phyloP scores from a whole-genome alignment of 305 asterid species.

The Solanum hybrid region DNA sequence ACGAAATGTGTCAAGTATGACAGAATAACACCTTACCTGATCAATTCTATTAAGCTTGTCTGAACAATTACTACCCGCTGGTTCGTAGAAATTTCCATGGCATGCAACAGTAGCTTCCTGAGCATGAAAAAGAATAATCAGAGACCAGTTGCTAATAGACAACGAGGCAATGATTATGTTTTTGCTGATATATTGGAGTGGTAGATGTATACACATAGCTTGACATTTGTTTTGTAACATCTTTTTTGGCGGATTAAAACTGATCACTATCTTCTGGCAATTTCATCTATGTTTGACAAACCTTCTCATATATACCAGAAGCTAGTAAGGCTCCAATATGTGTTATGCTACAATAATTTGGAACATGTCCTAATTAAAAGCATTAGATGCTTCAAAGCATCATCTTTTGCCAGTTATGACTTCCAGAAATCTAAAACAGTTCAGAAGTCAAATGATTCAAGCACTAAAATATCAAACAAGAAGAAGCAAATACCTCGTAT shows the following conservation, averaged over 20 bases:
- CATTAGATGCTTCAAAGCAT: background rate
- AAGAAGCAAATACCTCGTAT: slow-evolving; percentile 40
- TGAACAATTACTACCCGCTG: slow-evolving; percentile 37
- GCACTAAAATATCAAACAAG: background rate
- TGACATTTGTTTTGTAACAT: background rate
- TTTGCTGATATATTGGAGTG: background rate
- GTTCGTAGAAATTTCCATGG: slow-evolving; percentile 49
- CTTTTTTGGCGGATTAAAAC: background rate
- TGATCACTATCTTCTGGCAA: background rate
- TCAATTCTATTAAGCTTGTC: slow-evolving; percentile 43
- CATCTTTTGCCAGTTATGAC: background rate
- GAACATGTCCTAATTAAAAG: background rate
- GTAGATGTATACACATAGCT: background rate
- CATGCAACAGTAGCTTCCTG: slow-evolving; percentile 60
- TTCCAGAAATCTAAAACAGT: background rate
- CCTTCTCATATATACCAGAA: background rate
- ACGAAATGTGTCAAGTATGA: background rate
- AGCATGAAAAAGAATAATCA: slow-evolving; percentile 15
- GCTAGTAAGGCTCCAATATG: background rate
- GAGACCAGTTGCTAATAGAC: background rate
- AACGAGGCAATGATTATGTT: background rate
- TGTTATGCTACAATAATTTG: background rate
- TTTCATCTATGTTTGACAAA: background rate
- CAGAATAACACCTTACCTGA: slow-evolving; percentile 27
- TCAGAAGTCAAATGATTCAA: background rate